Base-by-base conservation (phyloP, 495 filamentous ascomycete genomes). In the Penicilliopsis zonata region DNA sequence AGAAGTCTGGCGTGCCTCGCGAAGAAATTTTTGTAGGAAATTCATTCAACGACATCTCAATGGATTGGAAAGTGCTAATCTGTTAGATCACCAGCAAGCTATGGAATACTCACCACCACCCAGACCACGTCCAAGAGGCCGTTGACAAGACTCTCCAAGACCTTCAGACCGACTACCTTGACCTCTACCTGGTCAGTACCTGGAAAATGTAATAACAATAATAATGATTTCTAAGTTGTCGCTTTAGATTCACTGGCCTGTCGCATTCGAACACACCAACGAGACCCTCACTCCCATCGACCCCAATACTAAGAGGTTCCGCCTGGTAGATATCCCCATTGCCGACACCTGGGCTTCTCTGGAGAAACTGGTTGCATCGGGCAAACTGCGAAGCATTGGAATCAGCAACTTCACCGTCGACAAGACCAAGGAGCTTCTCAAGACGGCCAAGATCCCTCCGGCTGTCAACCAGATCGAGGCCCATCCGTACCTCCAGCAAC, bases 401-500 rank as follows among this genome's bases (percentile, higher is more conserved):
- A 79, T 92, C 12, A 83, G 76, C 41, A 94, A 92, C 46, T 88
- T 75, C 55, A 60, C 78, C 2, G 53, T 67, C 6, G 49, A 65
- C 23, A 67, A 86, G 40, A 60, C 86, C 21, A 66, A 82, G 43
- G 63, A 72, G 3, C 67, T 80, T 17, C 58, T 90, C 6, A 55
- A 70, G 35, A 80, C 69, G 0, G 76, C 78, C 5, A 71, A 61
- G 33, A 53, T 74, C 22, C 53, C 60, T 16, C 85, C 84, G 0
- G 78, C 67, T 14, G 69, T 80, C 39, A 92, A 92, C 59, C 83
- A 92, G 60, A 81, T 92, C 43, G 84, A 94, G 52, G 86, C 74
- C 40, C 80, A 90, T 48, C 78, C 83, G 0, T 92, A 90, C 50
- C 63, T 94, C 17, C 82, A 86, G 46, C 83, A 80, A 47, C 53